Evolutionary conservation across 2,329 filamentous ascomycete genomes (phyloP), one percentile per base, ranked within the genome.

Genomic region (Beauveria scarabaeidicola): DNA sequence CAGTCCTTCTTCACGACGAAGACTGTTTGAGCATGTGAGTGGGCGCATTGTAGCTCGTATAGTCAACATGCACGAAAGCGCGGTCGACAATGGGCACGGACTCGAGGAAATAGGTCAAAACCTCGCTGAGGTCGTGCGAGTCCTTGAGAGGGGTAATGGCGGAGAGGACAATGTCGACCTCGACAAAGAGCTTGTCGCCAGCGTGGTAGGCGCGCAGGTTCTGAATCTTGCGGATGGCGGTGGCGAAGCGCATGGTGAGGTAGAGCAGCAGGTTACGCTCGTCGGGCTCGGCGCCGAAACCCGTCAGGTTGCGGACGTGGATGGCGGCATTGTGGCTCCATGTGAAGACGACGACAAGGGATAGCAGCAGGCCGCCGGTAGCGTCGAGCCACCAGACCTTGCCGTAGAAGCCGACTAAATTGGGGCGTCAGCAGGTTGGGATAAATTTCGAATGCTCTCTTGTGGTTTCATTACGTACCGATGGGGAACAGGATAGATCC

Each of bases 241-340:
- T 90, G 50, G 91, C 91, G 69, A 96, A 96, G 21, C 92, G 88
- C 89, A 96, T 96, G 1, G 91, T 94, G 65, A 96, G 81, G 74
- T 97, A 97, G 1, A 96, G 79, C 23, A 96, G 74, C 51, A 96
- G 83, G 69, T 94, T 96, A 32, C 91, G 82, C 75, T 94, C 87
- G 66, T 93, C 89, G 0, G 89, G 86, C 1, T 86, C 85, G 5
- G 90, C 89, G 0, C 88, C 88, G 66, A 89, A 89, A 19, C 90
- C 90, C 0, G 87, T 89, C 32, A 94, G 76, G 67, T 93, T 90
- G 69, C 88, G 85, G 68, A 94, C 91, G 69, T 95, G 90, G 63
- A 88, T 83, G 46, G 82, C 78, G 0, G 87, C 88, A 0, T 89
- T 93, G 54, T 80, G 74, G 25, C 83, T 85, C 90, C 90, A 94